Evolutionary conservation across 2,329 filamentous ascomycete species (phyloP), one percentile per base, ranked within the genome.

Genomic region (Tolypocladium sp.): DNA sequence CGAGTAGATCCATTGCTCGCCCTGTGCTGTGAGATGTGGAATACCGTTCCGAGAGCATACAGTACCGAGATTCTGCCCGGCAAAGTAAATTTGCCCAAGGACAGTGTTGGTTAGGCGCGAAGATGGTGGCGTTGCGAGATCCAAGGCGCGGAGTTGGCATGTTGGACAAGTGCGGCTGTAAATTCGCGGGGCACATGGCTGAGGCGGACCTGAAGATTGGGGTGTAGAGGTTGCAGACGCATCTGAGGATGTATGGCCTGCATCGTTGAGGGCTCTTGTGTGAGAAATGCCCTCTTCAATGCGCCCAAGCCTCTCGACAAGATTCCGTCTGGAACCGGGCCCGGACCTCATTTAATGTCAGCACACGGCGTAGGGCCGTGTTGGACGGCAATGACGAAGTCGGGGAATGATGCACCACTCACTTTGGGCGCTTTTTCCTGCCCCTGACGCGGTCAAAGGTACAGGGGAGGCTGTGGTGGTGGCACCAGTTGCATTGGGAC

Each of bases 11-110:
- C 79, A 82, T 63, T 76, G 66, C 57, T 74, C 74, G 7, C 80
- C 79, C 17, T 77, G 72, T 0, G 70, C 66, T 0, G 80, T 78
- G 46, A 83, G 73, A 46, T 80, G 74, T 0, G 80, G 80, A 2
- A 82, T 74, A 8, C 80, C 79, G 17, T 76, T 79, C 55, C 76
- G 72, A 9, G 75, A 69, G 63, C 75, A 80, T 38, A 80, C 75
- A 15, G 73, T 71, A 12, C 79, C 79, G 12, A 82, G 67, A 58
- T 78, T 72, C 54, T 74, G 71, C 0, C 79, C 79, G 4, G 76
- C 76, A 61, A 80, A 80, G 65, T 80, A 76, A 4, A 81, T 69
- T 22, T 74, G 73, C 12, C 74, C 73, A 3, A 61, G 62, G 17
- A 58, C 60, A 8, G 57, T 56, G 49, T 55, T 55, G 22, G 42